Evolutionary conservation across 2,329 filamentous ascomycete genomes (phyloP).

Genomic region (Epichloe typhina): DNA sequence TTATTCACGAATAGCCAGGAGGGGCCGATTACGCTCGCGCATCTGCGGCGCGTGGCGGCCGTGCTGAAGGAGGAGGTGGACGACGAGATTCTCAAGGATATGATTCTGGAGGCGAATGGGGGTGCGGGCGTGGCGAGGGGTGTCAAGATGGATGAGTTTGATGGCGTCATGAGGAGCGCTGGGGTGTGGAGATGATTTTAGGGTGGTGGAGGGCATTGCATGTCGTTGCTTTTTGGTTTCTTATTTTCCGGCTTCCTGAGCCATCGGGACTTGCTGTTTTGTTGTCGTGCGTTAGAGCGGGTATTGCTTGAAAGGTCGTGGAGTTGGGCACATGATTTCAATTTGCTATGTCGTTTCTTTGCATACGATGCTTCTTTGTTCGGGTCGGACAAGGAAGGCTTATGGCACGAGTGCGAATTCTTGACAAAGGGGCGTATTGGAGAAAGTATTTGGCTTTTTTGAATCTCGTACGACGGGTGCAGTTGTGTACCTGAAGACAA

Average conservation of each 20-base stretch:
- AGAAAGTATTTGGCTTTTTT: neutral
- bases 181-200: constrained; percentile 59
- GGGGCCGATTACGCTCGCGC: constrained; percentile 60
- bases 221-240: neutral
- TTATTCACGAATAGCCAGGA: constrained; percentile 54
- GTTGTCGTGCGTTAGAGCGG: no score
- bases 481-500: no score
- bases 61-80: constrained; percentile 73
- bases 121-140: constrained; percentile 57
- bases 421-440: neutral
- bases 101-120: constrained; percentile 89
- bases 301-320: no score
- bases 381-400: no score
- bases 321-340: no score
- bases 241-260: neutral
- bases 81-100: constrained; percentile 76
- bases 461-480: neutral
- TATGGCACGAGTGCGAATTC: neutral
- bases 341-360: neutral
- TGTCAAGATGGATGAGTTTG: constrained; percentile 69
- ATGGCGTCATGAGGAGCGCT: constrained; percentile 71
- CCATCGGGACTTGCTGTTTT: no score
- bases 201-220: neutral
- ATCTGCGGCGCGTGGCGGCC: constrained; percentile 66
- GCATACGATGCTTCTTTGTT: no score